Conservation (phyloP, 2,329 filamentous ascomycete genomes). For the Apiospora marii region DNA sequence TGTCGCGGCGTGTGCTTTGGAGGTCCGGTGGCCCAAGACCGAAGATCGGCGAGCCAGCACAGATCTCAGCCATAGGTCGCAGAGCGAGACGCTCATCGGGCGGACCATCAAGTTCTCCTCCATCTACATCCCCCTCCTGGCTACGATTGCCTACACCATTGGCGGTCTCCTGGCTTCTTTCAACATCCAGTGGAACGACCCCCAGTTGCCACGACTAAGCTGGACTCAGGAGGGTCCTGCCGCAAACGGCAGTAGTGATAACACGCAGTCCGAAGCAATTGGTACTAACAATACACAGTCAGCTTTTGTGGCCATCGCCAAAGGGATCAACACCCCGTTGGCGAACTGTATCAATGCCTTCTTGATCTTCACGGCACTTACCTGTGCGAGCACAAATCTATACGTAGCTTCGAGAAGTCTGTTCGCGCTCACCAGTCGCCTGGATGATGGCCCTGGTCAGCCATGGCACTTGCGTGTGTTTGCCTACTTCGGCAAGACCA, state of each 20-base stretch:
- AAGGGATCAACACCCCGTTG: constrained; percentile 29
- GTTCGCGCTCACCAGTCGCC: constrained; percentile 41
- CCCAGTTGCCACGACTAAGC: constrained; percentile 36
- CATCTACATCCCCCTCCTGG: constrained; percentile 38
- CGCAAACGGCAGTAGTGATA: not conserved
- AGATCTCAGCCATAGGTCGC: constrained; percentile 25
- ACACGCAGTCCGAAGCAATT: constrained; percentile 28
- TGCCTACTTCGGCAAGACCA: constrained; percentile 44
- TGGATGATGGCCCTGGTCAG: constrained; percentile 38
- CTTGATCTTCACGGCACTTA: constrained; percentile 43
- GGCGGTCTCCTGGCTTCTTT: constrained; percentile 38
- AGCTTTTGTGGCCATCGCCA: constrained; percentile 40
- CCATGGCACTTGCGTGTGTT: constrained; percentile 36
- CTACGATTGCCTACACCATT: constrained; percentile 38
- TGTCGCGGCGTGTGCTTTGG: constrained; percentile 42
- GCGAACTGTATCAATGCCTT: constrained; percentile 43
- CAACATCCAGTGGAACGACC: constrained; percentile 35
- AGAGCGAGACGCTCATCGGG: constrained; percentile 33
- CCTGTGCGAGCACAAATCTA: constrained; percentile 45
- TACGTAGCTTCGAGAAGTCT: constrained; percentile 46
- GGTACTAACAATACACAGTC: constrained; percentile 28
- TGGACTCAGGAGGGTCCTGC: constrained; percentile 30
- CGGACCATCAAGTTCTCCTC: constrained; percentile 37
- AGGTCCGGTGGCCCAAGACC: constrained; percentile 39
- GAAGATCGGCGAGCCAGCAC: constrained; percentile 27